Percentiles rank a stretch among this genome's conserved stretches.
These are phyloP conservation scores for Datura wrightii DNA, from an alignment of 257 asterid genomes.

Conservation along the genomic window DNA sequence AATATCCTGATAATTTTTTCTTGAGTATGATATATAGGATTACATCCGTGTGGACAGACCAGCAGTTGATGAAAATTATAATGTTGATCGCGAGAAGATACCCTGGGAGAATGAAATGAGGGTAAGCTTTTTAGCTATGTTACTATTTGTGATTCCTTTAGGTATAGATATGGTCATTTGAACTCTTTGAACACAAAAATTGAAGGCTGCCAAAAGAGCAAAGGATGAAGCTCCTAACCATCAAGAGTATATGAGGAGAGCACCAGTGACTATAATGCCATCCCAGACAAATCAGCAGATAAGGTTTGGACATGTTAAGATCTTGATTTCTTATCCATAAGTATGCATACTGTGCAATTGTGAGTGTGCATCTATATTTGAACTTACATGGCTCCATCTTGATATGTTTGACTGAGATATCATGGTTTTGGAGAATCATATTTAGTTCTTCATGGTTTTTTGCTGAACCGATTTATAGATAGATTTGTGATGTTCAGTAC, in stretches of 20 bases:
- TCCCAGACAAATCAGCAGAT: conserved; percentile 46
- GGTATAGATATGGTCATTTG: conserved; percentile 1
- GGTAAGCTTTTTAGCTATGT: conserved; percentile 38
- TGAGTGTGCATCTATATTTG: conserved; percentile 2
- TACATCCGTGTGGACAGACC: conserved; percentile 43
- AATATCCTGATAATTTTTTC: conserved; percentile 39
- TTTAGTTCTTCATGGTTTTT: background rate
- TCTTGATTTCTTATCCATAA: background rate
- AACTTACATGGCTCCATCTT: background rate
- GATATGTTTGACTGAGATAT: conserved; percentile 16
- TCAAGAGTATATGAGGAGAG: conserved; percentile 48
- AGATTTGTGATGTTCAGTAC: conserved; percentile 6
- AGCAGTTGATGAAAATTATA: conserved; percentile 47
- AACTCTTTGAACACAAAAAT: background rate
- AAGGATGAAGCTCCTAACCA: conserved; percentile 49
- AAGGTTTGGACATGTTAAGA: conserved; percentile 52
- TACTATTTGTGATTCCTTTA: background rate
- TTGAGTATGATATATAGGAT: conserved; percentile 47
- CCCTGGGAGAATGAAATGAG: conserved; percentile 41
- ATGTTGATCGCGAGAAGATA: conserved; percentile 37
- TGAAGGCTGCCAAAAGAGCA: conserved; percentile 60
- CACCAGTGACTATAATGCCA: conserved; percentile 46
- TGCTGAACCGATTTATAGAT: conserved; percentile 7
- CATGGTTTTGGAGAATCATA: background rate
- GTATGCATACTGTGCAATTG: background rate